Percentiles rank a stretch among this genome's conserved stretches.
Evolutionary conservation across 108 stramenopile genomes (phyloP).

Genomic region (Aurantiochytrium sp.): DNA sequence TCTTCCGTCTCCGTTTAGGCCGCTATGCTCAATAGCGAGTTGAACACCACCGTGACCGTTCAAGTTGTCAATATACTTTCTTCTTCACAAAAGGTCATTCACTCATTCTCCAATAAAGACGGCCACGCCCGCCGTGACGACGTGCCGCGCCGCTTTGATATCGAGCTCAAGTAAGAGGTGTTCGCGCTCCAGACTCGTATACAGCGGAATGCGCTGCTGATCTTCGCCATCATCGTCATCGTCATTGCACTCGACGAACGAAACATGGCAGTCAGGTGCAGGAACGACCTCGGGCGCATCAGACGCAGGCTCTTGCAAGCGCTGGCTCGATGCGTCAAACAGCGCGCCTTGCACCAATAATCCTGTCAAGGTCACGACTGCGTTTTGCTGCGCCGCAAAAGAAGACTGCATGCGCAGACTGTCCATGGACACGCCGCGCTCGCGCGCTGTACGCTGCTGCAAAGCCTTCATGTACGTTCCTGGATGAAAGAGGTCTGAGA

Average conservation of each 20-base stretch:
- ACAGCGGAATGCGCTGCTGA: constrained; percentile 17
- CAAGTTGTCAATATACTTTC: not conserved
- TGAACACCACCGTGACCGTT: not conserved
- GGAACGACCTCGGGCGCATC: constrained; percentile 48
- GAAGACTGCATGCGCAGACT: constrained; percentile 30
- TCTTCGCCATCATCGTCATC: not conserved
- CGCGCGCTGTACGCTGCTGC: constrained; percentile 50
- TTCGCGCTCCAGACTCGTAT: constrained; percentile 29
- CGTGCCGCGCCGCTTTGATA: not conserved
- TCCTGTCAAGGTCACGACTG: constrained; percentile 38
- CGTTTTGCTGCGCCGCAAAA: constrained; percentile 29
- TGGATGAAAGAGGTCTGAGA: constrained; percentile 47
- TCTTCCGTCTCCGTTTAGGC: too few relatives aligned
- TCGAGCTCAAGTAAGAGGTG: constrained; percentile 27
- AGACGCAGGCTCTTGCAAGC: constrained; percentile 32
- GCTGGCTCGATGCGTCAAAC: constrained; percentile 28
- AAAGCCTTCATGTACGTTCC: constrained; percentile 54
- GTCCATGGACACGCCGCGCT: constrained; percentile 41
- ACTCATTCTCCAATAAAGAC: constrained; percentile 20
- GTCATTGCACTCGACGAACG: constrained; percentile 19
- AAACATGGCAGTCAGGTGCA: constrained; percentile 39
- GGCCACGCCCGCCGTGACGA: constrained; percentile 29
- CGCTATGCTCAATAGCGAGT: not conserved
- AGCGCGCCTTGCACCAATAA: constrained; percentile 51
- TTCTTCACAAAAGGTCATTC: not conserved